These are phyloP conservation scores for Auriscalpium vulgare DNA, from an alignment of 768 basidiomycete species.

Conservation along the genomic window DNA sequence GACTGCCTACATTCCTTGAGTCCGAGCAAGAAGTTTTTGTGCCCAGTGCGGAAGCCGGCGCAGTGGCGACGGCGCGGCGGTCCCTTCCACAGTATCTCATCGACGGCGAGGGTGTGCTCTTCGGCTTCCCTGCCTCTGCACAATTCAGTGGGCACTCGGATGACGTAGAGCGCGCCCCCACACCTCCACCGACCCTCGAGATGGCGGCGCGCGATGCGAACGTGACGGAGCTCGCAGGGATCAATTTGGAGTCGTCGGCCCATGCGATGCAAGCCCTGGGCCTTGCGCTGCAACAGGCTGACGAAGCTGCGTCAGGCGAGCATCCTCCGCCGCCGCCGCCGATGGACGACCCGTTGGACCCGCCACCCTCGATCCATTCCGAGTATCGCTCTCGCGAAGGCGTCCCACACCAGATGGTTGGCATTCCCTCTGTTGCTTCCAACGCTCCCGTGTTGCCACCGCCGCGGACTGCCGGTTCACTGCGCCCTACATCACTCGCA, in stretches of 20 bases:
- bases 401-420: conserved; percentile 14
- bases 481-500: conserved; percentile 8
- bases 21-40: conserved; percentile 72
- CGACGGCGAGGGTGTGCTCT: conserved; percentile 67
- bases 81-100: conserved; percentile 31
- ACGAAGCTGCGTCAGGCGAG: conserved; percentile 25
- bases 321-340: conserved; percentile 68
- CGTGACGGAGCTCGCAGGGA: conserved; percentile 55
- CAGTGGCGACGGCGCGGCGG: conserved; percentile 23
- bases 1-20: conserved; percentile 70
- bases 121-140: conserved; percentile 62
- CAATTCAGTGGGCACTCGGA: conserved; percentile 81
- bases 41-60: conserved; percentile 35
- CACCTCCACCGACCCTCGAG: conserved; percentile 72
- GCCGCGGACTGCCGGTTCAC: conserved; percentile 13
- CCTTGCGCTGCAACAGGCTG: conserved; percentile 45
- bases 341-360: conserved; percentile 83
- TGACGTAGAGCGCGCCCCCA: conserved; percentile 44
- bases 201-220: conserved; percentile 67
- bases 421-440: conserved; percentile 9
- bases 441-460: conserved; percentile 14
- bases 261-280: conserved; percentile 49
- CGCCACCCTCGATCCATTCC: conserved; percentile 83
- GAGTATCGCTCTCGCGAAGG: conserved; percentile 44
- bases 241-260: conserved; percentile 44